phyloP scores from a whole-genome alignment of 2,329 filamentous ascomycete genomes.

The Talaromyces albobiverticillius region DNA sequence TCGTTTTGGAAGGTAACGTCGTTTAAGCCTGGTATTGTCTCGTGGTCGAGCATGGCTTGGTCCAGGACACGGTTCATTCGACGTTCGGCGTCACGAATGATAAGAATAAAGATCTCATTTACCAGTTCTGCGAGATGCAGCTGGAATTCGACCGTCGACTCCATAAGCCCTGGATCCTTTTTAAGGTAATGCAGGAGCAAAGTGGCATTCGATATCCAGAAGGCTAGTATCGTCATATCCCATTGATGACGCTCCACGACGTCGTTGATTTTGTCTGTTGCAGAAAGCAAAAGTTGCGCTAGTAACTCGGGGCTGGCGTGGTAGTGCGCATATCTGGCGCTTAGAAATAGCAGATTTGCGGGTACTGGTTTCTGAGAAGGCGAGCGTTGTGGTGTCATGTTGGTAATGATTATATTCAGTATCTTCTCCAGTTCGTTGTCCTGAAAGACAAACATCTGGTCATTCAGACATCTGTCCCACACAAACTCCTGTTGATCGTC shows the following conservation, averaged over 20 bases:
- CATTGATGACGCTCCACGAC: slow-evolving; percentile 95
- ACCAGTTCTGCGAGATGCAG: slow-evolving; percentile 89
- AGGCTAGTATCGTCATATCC: slow-evolving; percentile 99
- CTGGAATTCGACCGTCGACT: slow-evolving; percentile 84
- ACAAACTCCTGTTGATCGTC: slow-evolving; percentile 93
- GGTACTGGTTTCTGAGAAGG: slow-evolving; percentile 97
- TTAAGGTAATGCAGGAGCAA: slow-evolving; percentile 94
- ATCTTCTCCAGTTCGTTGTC: slow-evolving; percentile 89
- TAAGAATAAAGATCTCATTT: slow-evolving; percentile 97
- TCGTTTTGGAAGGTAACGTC: slow-evolving; percentile 97
- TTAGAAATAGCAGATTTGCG: slow-evolving; percentile 94
- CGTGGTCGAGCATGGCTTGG: slow-evolving; percentile 90
- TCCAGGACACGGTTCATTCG: slow-evolving; percentile 95
- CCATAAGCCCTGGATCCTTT: slow-evolving; percentile 79
- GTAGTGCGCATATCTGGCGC: slow-evolving; percentile 93
- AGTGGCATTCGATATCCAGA: slow-evolving; percentile 98
- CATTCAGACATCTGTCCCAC: slow-evolving; percentile 89
- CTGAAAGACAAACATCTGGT: slow-evolving; percentile 99
- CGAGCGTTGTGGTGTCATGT: slow-evolving; percentile 94
- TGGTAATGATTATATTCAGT: slow-evolving; percentile 92
- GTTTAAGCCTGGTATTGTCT: slow-evolving; percentile 96
- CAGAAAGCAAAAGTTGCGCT: slow-evolving; percentile 73
- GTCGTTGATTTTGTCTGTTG: slow-evolving; percentile 94
- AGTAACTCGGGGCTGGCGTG: slow-evolving; percentile 85
- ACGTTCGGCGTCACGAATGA: slow-evolving; percentile 92